Conservation (phyloP, 1,284 basidiomycete species). For the Rhodotorula mucilaginosa region DNA sequence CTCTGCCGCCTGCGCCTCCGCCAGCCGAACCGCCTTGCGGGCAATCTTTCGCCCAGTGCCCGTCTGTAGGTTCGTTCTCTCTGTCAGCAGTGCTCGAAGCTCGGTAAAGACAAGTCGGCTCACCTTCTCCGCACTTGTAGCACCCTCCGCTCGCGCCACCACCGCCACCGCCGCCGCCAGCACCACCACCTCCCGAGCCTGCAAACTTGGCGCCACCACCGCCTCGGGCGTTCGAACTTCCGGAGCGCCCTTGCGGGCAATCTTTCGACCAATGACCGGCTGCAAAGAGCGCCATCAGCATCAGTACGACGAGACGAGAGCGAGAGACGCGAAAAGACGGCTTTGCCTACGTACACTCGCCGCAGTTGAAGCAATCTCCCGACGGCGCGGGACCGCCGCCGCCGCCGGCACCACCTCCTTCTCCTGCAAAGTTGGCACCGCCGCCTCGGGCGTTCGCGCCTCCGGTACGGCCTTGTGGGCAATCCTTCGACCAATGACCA, state of each 20-base stretch:
- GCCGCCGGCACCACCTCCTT: background rate
- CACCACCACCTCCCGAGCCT: background rate
- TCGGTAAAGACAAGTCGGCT: fast-evolving
- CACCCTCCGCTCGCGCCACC: conserved; percentile 31
- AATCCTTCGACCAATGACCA: conserved; percentile 46
- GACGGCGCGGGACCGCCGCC: conserved; percentile 1
- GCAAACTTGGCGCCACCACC: conserved; percentile 3
- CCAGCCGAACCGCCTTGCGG: conserved; percentile 32
- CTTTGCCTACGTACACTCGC: background rate
- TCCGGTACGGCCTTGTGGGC: conserved; percentile 33
- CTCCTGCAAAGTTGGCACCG: background rate
- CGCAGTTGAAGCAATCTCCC: conserved; percentile 36
- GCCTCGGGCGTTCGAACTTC: conserved; percentile 32
- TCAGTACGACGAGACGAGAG: conserved; percentile 12
- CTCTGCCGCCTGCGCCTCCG: conserved; percentile 4
- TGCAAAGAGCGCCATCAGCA: background rate
- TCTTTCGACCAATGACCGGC: conserved; percentile 46
- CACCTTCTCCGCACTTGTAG: conserved; percentile 25
- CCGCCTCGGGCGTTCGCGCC: conserved; percentile 33
- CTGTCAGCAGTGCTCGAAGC: background rate
- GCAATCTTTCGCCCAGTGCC: conserved; percentile 45
- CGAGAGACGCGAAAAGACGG: too few species aligned
- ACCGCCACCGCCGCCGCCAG: background rate
- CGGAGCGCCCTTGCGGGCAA: conserved; percentile 36
- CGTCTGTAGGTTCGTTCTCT: conserved; percentile 1